A percentile compares a stretch with the other conserved stretches of the same genome.
phyloP scores from a whole-genome alignment of 768 basidiomycete species.

The Sporobolomyces phaffii region DNA sequence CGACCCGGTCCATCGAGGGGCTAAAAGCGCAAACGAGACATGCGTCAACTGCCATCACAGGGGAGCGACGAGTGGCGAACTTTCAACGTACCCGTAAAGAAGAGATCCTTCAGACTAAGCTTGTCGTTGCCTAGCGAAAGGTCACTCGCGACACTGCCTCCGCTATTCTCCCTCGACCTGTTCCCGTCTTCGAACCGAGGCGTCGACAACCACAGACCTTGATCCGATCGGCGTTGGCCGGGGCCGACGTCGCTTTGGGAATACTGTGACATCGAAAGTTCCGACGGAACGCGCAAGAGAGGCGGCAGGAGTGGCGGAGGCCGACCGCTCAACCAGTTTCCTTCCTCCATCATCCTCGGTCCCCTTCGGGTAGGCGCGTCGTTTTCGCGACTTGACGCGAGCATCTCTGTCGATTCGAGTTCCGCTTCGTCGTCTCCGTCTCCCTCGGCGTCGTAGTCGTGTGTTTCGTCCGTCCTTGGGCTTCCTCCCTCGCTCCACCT shows the following conservation, averaged over 20 bases:
- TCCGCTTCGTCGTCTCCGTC: neutral
- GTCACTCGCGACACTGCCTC: neutral
- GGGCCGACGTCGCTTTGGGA: slow-evolving; percentile 1
- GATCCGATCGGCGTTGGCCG: neutral
- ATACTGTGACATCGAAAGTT: slow-evolving; percentile 3
- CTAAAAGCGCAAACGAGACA: neutral
- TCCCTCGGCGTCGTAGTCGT: neutral
- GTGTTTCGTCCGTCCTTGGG: slow-evolving; percentile 1
- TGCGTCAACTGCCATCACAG: neutral
- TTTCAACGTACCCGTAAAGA: slow-evolving; percentile 1
- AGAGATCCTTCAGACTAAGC: neutral
- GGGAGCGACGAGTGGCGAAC: neutral
- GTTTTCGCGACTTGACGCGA: slow-evolving; percentile 8
- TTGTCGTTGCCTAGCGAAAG: slow-evolving; percentile 11
- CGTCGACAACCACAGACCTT: neutral
- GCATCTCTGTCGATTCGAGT: slow-evolving; percentile 5
- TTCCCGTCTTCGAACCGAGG: neutral
- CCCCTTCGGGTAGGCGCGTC: neutral
- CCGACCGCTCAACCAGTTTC: neutral
- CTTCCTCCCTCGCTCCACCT: neutral
- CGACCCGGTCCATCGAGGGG: neutral
- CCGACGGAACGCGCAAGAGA: neutral
- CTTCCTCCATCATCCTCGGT: neutral
- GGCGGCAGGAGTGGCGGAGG: neutral
- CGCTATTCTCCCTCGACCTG: slow-evolving; percentile 12